Base-by-base conservation (phyloP, 192 early-diverging fungal genomes). In the Gryganskiella cystojenkinii region DNA sequence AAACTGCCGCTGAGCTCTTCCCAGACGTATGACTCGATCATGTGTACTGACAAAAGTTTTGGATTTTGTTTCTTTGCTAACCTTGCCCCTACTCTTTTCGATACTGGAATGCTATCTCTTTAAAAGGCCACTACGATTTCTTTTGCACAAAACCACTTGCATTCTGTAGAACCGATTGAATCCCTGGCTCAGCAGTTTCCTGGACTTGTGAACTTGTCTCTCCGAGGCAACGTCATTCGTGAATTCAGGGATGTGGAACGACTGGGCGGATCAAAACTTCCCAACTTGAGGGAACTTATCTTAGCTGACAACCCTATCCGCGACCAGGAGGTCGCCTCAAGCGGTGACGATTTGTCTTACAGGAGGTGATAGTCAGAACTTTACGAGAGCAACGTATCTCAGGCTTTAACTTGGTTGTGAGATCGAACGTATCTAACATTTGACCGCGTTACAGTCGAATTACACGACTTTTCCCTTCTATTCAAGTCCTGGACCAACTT, bases 231-330 rank as follows among this genome's bases (percentile, higher is more conserved):
- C 56, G 56, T 75, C 22, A 82, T 86, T 44, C 20, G 31, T 0
- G 59, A 61, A 11, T 74, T 56, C 54, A 70, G 40, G 19, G 69
- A 72, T 49, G 45, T 86, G 22, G 82, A 82, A 45, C 47, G 50
- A 40, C 45, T 86, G 25, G 57, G 61, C 0, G 53, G 56, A 22
- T 63, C 64, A 34, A 68, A 69, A 33, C 56, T 86, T 15, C 56
- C 59, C 1, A 56, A 62, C 1, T 45, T 84, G 4, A 43, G 51
- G 22, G 85, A 86, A 62, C 56, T 86, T 0, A 61, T 86, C 10
- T 62, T 86, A 3, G 11, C 47, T 7, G 85, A 69, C 31, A 86
- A 86, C 37, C 81, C 85, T 22, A 15, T 86, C 2, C 53, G 73
- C 6, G 61, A 57, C 10, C 59, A 35, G 11, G 67, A 79, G 20